Conservation (phyloP, 1,139 yeast genomes). For the Spencermartinsiella ligniputridi region DNA sequence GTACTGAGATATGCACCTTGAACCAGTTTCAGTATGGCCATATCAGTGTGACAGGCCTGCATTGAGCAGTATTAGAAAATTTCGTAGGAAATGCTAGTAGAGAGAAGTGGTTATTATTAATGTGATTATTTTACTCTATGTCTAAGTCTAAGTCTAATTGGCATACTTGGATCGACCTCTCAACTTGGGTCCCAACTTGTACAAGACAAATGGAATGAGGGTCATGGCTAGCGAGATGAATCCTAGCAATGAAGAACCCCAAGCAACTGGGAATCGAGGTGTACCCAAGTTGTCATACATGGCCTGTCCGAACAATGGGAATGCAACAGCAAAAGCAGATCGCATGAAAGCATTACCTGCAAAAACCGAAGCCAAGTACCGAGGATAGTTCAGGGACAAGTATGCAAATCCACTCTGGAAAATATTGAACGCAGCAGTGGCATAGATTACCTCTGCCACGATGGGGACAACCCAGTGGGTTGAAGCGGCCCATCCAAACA, state of each 20-base stretch:
- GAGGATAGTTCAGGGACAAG: conserved; percentile 71
- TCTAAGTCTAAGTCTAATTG: too few relatives aligned
- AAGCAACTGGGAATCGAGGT: conserved; percentile 50
- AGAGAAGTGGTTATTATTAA: too few relatives aligned
- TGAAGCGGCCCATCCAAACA: conserved; percentile 56
- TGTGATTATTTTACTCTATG: too few relatives aligned
- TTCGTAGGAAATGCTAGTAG: too few relatives aligned
- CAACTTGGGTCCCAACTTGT: conserved; percentile 20
- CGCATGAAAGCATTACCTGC: conserved; percentile 54
- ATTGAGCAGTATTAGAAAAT: too few relatives aligned
- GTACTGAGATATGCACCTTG: too few relatives aligned
- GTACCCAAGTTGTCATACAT: conserved; percentile 46
- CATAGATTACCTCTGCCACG: conserved; percentile 61
- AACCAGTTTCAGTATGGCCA: too few relatives aligned
- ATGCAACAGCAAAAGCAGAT: conserved; percentile 53
- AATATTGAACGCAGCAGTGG: conserved; percentile 66
- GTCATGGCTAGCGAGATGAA: conserved; percentile 43
- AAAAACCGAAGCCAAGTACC: conserved; percentile 57
- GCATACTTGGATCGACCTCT: conserved; percentile 28
- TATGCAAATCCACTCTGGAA: conserved; percentile 72
- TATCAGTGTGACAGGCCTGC: too few relatives aligned
- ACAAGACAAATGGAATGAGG: conserved; percentile 32
- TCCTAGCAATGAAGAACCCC: conserved; percentile 51
- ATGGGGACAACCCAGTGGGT: conserved; percentile 81
- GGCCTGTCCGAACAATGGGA: conserved; percentile 56